phyloP scores from a whole-genome alignment of 257 asterid species.

The Capsicum pubescens region DNA sequence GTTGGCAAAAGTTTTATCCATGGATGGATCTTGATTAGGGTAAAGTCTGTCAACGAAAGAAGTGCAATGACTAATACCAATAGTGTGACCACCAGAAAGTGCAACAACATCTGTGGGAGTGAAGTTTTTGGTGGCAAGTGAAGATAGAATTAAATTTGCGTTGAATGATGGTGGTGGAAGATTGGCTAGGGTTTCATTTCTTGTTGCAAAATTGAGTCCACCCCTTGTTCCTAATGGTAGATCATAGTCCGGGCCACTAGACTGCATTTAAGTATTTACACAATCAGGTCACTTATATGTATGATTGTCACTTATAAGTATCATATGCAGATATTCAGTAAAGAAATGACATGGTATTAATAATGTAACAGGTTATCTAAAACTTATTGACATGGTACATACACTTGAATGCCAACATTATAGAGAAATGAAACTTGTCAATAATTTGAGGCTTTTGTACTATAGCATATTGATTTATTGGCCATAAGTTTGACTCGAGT shows the following conservation, averaged over 20 bases:
- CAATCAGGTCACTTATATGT: background rate
- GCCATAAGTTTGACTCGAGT: background rate
- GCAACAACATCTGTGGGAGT: conserved; percentile 66
- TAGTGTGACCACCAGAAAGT: conserved; percentile 89
- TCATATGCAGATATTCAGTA: background rate
- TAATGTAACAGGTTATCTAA: background rate
- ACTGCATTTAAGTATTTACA: conserved; percentile 34
- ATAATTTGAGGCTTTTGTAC: background rate
- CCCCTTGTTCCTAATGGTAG: conserved; percentile 75
- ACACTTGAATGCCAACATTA: background rate
- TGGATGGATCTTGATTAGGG: conserved; percentile 64
- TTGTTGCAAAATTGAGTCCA: conserved; percentile 54
- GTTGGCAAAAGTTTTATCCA: conserved; percentile 62
- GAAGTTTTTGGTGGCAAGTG: conserved; percentile 55
- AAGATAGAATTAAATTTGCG: conserved; percentile 49
- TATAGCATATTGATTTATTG: background rate
- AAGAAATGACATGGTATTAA: background rate
- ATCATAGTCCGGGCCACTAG: conserved; percentile 65
- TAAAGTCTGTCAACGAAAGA: conserved; percentile 70
- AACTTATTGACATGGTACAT: background rate
- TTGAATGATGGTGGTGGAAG: conserved; percentile 65
- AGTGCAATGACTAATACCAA: conserved; percentile 61
- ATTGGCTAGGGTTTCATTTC: conserved; percentile 50
- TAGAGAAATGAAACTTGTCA: conserved; percentile 15
- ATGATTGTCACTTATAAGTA: too few relatives aligned